Evolutionary conservation across 169 alveolate genomes (phyloP), one percentile per base, ranked within the genome.

Genomic region (Blepharisma undulans): DNA sequence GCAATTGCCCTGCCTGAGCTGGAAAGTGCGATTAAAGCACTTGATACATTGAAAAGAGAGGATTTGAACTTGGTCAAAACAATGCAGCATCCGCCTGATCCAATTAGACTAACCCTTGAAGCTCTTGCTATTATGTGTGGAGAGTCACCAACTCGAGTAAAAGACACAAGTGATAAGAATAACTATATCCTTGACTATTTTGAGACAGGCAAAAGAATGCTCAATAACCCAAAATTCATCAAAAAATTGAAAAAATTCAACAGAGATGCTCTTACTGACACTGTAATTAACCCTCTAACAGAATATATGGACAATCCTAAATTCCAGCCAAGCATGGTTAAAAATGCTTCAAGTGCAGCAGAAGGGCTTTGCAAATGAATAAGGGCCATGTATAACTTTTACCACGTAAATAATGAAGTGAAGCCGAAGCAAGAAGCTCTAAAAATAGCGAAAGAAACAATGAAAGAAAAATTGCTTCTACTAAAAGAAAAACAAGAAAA

Each of bases 81-180:
- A 33, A 87, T 95, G 92, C 92, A 88, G 78, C 92, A 95, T 36
- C 99, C 99, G 27, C 98, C 98, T 1, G 96, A 95, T 10, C 98
- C 97, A 25, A 98, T 97, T 22, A 92, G 92, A 25, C 87, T 94
- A 36, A 98, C 95, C 89, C 93, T 95, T 93, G 96, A 95, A 89
- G 98, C 98, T 29, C 91, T 95, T 90, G 96, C 97, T 95, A 95
- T 96, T 92, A 95, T 97, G 95, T 96, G 94, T 92, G 93, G 92
- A 21, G 95, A 94, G n/a, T 91, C 84, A 90, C 98, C 98, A 16
- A 94, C 91, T 84, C 93, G 93, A 80, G 96, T 92, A 8, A 95
- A 95, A 27, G 96, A 95, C 21, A 95, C 96, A 21, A 97, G 96
- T 27, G 96, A 97, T 21, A 94, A 90, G 82, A 97, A 96, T 71